Base-by-base conservation (phyloP, 768 basidiomycete genomes). In the Phylloporus scabripes region DNA sequence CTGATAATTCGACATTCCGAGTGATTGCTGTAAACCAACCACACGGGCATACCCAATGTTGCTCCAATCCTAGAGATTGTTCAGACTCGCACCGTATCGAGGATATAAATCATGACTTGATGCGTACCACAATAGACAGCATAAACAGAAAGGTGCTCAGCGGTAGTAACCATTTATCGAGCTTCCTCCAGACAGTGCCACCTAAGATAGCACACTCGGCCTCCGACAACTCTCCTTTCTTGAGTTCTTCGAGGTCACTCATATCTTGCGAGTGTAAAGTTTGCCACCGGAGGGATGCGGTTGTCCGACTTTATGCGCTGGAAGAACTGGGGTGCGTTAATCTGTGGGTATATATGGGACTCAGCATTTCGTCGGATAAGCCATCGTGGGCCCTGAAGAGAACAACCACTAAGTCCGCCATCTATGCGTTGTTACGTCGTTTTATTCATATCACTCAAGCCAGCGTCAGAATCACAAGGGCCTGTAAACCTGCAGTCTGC, bases 1-100 rank as follows among this genome's bases (percentile, higher is more conserved):
- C 48, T 66, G 58, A 36, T 68, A 62, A 43, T 66, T 58, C 1
- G 64, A 54, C 36, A 64, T 53, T 2, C 17, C 67, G 31, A 85
- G 59, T 42, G 79, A 72, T 15, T 63, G 73, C 55, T 81, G 78
- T 48, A 85, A 60, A 8, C 82, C 82, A 11, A 79, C 83, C 3
- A 83, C 72, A n/a, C 75, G 73, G 21, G 82, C 82, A 56, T 84
- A 83, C 12, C 70, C 76, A 29, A 82, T 71, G 56, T 81, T 81
- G 23, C 58, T 63, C 38, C 49, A 49, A 17, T 78, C 48, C 80
- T 69, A 18, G 5, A 34, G 24, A 48, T 24, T 2, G 12, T 42
- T 1, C 3, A 15, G 14, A 32, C 41, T 21, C 40, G 34, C 17
- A 32, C 41, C 1, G 41, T 7, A 14, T 7, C 10, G 10, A 29